Percentiles rank a stretch among this genome's conserved stretches.
Conservation (phyloP, 306 rosid species). For the Astragalus glycyphyllos region DNA sequence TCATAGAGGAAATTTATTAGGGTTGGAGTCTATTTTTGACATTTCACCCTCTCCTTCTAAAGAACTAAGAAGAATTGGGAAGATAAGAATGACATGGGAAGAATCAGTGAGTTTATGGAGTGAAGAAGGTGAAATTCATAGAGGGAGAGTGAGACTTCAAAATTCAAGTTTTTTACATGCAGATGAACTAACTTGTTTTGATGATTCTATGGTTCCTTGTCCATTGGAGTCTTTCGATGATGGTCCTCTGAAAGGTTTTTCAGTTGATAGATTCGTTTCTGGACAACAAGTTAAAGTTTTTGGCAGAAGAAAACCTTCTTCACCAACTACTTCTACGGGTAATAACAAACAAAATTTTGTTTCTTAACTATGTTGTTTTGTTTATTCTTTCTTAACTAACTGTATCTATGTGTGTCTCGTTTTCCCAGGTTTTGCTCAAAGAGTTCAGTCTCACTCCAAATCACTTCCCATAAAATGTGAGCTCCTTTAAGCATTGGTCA, state of each 20-base stretch:
- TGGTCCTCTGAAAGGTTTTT: conserved; percentile 79
- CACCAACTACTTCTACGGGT: conserved; percentile 57
- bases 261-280: conserved; percentile 84
- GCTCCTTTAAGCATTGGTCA: conserved; percentile 38
- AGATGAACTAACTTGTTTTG: conserved; percentile 80
- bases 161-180: conserved; percentile 76
- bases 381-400: conserved; percentile 24
- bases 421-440: conserved; percentile 62
- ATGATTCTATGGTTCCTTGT: conserved; percentile 82
- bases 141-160: conserved; percentile 76
- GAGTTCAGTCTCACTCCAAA: conserved; percentile 53
- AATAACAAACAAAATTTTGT: conserved; percentile 40
- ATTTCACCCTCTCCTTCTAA: conserved; percentile 51
- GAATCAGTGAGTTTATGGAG: conserved; percentile 91
- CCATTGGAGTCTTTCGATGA: conserved; percentile 85
- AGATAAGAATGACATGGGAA: conserved; percentile 89
- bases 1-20: conserved; percentile 59
- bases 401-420: not conserved
- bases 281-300: conserved; percentile 92
- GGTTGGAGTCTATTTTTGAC: conserved; percentile 63
- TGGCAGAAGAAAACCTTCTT: conserved; percentile 84
- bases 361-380: conserved; percentile 18
- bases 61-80: conserved; percentile 86
- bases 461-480: conserved; percentile 69
- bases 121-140: conserved; percentile 78